Conservation (phyloP, 352 stramenopile genomes). For the Pseudoperonospora humuli region DNA sequence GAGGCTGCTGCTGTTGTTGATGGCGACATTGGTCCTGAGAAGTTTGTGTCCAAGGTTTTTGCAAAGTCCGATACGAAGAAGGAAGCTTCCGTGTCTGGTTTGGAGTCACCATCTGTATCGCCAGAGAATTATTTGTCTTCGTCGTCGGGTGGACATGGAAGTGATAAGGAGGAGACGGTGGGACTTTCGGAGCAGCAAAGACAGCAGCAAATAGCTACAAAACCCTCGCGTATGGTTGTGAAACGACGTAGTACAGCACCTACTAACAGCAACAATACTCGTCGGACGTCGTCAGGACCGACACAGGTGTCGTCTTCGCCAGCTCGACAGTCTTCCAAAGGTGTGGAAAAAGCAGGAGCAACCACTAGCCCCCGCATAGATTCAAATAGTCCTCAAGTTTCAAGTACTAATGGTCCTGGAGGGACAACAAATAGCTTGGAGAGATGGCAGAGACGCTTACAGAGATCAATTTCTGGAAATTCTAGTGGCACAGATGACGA, state of each 20-base stretch:
- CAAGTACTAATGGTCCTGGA: conserved; percentile 7
- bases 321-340: conserved; percentile 8
- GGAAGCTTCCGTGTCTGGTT: neutral
- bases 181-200: conserved; percentile 10
- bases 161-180: conserved; percentile 34
- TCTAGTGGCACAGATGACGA: conserved; percentile 28
- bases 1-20: neutral
- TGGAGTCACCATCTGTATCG: conserved; percentile 17
- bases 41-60: conserved; percentile 36
- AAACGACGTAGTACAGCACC: conserved; percentile 33
- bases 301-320: conserved; percentile 17
- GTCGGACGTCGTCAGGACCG: conserved; percentile 7
- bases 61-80: conserved; percentile 9
- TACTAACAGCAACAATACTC: conserved; percentile 12
- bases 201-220: conserved; percentile 20
- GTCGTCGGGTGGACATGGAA: conserved; percentile 37
- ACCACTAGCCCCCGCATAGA: conserved; percentile 6
- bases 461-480: conserved; percentile 19
- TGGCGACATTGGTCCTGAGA: conserved; percentile 32
- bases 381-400: conserved; percentile 7
- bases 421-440: conserved; percentile 15
- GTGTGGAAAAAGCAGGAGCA: conserved; percentile 7
- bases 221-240: conserved; percentile 48
- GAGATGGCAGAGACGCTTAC: conserved; percentile 22
- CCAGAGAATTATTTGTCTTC: conserved; percentile 30